phyloP scores from a whole-genome alignment of 805 yeast genomes.

The Sugiyamaella smithiae region DNA sequence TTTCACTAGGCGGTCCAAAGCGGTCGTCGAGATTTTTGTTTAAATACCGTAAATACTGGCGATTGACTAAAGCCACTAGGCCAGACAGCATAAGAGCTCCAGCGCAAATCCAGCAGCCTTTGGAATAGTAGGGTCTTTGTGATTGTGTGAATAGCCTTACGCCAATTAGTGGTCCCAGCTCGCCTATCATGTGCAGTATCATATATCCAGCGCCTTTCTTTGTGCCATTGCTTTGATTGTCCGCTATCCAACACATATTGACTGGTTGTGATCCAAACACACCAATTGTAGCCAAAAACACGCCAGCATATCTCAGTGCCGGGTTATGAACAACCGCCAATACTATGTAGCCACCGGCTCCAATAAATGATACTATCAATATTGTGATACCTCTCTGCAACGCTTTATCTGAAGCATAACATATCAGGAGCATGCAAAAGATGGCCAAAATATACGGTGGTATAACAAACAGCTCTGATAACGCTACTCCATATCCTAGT shows the following conservation, averaged over 20 bases:
- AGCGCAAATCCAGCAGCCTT: slow-evolving; percentile 26
- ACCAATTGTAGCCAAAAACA: slow-evolving; percentile 28
- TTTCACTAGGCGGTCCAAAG: slow-evolving; percentile 15
- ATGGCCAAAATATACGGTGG: slow-evolving; percentile 44
- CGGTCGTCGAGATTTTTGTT: slow-evolving; percentile 23
- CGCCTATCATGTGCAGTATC: slow-evolving; percentile 30
- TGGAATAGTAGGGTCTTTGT: slow-evolving; percentile 21
- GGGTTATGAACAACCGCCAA: slow-evolving; percentile 25
- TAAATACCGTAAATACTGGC: slow-evolving; percentile 15
- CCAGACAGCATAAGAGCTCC: slow-evolving; percentile 20
- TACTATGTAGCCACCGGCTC: slow-evolving; percentile 23
- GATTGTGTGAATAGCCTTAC: slow-evolving; percentile 27
- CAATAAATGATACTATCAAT: slow-evolving; percentile 9
- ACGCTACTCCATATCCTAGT: slow-evolving; percentile 40
- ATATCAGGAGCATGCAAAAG: slow-evolving; percentile 40
- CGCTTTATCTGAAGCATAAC: slow-evolving; percentile 44
- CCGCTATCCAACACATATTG: slow-evolving; percentile 30
- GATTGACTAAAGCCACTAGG: slow-evolving; percentile 14
- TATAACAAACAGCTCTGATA: slow-evolving; percentile 44
- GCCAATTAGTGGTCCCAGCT: slow-evolving; percentile 32
- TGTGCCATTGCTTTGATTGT: slow-evolving; percentile 32
- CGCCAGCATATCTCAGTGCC: slow-evolving; percentile 27
- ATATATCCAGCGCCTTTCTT: slow-evolving; percentile 32
- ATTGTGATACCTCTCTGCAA: slow-evolving; percentile 26
- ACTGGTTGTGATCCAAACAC: slow-evolving; percentile 26